A percentile compares a stretch with the other conserved stretches of the same genome.
These are phyloP conservation scores for Aquilaria agallochum DNA, from an alignment of 441 rosid species.

Conservation along the genomic window DNA sequence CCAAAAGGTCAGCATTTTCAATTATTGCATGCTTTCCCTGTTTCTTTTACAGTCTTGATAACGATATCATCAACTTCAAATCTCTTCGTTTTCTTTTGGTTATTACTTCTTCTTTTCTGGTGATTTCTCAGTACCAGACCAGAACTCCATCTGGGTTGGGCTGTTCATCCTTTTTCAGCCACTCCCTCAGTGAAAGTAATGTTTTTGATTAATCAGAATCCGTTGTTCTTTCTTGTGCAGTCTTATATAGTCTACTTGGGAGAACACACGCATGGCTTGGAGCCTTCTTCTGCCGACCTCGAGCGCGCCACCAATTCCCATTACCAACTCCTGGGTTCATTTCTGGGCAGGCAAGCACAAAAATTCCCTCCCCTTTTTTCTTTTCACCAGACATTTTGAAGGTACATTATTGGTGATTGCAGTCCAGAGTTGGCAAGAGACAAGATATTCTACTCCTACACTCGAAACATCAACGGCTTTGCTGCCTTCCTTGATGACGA, in stretches of 20 bases:
- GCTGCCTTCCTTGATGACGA: conserved; percentile 53
- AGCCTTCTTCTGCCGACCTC: conserved; percentile 17
- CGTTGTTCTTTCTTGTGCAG: conserved; percentile 19
- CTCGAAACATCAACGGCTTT: conserved; percentile 53
- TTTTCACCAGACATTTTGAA: neutral
- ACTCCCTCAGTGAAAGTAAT: neutral
- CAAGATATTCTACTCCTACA: conserved; percentile 55
- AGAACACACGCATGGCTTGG: conserved; percentile 28
- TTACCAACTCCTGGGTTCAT: conserved; percentile 38
- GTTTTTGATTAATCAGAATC: neutral
- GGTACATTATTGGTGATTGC: neutral
- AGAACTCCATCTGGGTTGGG: neutral
- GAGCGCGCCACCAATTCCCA: conserved; percentile 28
- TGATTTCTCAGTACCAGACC: neutral
- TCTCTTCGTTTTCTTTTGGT: too few relatives aligned
- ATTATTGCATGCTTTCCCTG: neutral
- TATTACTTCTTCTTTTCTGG: neutral
- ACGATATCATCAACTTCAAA: neutral
- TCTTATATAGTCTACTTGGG: conserved; percentile 55
- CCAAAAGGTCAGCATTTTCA: conserved; percentile 31
- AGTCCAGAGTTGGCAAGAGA: conserved; percentile 37
- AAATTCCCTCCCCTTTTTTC: neutral
- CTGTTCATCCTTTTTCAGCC: neutral
- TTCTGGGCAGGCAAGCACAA: conserved; percentile 32
- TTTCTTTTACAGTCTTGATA: neutral